phyloP scores from a whole-genome alignment of 2,329 filamentous ascomycete genomes.

The Monosporascus sp. region DNA sequence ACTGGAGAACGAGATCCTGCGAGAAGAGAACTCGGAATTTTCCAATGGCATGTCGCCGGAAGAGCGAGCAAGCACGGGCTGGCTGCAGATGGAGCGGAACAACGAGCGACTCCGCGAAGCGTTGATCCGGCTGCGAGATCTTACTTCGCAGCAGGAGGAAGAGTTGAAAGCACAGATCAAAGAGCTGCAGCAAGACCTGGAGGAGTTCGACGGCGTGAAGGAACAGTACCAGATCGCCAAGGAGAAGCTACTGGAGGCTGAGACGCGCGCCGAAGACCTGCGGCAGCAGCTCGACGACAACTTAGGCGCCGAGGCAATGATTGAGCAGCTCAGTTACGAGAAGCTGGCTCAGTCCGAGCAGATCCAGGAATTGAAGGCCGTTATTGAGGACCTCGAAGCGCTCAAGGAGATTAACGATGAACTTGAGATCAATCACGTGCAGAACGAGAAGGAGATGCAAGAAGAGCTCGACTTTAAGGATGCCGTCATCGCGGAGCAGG shows the following conservation, averaged over 20 bases:
- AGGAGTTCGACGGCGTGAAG: conserved; percentile 61
- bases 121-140: conserved; percentile 74
- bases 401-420: conserved; percentile 93
- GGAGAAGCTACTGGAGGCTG: conserved; percentile 66
- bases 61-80: conserved; percentile 79
- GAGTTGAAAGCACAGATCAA: conserved; percentile 73
- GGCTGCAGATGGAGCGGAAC: conserved; percentile 85
- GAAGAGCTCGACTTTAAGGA: conserved; percentile 90
- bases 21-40: conserved; percentile 81
- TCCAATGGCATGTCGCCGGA: conserved; percentile 81
- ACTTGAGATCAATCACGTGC: conserved; percentile 85
- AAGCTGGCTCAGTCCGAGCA: conserved; percentile 80
- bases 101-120: conserved; percentile 86
- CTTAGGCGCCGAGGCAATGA: conserved; percentile 84
- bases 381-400: conserved; percentile 81
- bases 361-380: conserved; percentile 73
- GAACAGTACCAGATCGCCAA: conserved; percentile 65
- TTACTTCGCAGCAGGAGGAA: conserved; percentile 78
- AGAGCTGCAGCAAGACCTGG: conserved; percentile 65
- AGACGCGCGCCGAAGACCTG: conserved; percentile 76
- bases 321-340: conserved; percentile 83
- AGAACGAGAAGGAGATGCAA: conserved; percentile 90
- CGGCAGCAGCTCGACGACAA: conserved; percentile 87
- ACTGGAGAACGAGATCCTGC: conserved; percentile 79
- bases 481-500: conserved; percentile 74